Evolutionary conservation across 2,329 filamentous ascomycete species (phyloP).

Genomic region (Cytospora paraplurivora): DNA sequence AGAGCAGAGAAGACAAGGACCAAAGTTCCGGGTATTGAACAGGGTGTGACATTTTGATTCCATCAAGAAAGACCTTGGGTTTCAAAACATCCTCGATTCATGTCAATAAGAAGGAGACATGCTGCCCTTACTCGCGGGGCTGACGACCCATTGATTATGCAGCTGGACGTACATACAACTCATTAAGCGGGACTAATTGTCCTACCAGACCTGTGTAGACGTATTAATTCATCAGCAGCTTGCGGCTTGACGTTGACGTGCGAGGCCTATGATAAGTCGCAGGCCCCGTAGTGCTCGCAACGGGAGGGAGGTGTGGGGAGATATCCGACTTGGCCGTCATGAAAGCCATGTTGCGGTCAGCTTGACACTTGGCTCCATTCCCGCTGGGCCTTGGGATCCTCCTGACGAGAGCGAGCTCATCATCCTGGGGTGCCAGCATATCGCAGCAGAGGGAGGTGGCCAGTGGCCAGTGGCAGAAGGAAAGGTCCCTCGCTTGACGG

Average conservation of each 20-base stretch:
- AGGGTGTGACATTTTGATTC: constrained; percentile 14
- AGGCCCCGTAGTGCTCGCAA: constrained; percentile 20
- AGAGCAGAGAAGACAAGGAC: constrained; percentile 12
- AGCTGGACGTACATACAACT: constrained; percentile 25
- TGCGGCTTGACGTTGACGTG: constrained; percentile 19
- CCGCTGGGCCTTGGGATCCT: constrained; percentile 20
- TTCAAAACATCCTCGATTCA: constrained; percentile 23
- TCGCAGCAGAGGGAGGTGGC: constrained; percentile 16
- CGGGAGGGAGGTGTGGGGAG: constrained; percentile 24
- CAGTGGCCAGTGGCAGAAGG: constrained; percentile 10
- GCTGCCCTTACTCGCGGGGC: constrained; percentile 28
- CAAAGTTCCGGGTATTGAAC: constrained; percentile 4
- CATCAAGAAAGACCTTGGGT: constrained; percentile 14
- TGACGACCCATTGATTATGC: constrained; percentile 22
- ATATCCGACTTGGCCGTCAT: constrained; percentile 24
- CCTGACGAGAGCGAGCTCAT: constrained; percentile 20
- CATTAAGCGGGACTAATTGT: constrained; percentile 25
- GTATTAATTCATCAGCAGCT: constrained; percentile 26
- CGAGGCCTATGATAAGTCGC: constrained; percentile 24
- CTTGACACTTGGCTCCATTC: constrained; percentile 23
- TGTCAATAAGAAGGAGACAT: constrained; percentile 17
- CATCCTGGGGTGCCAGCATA: constrained; percentile 25
- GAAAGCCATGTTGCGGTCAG: constrained; percentile 27
- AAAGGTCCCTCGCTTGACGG: constrained; percentile 11
- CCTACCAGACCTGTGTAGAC: constrained; percentile 4